Base-by-base conservation (phyloP, 2,329 filamentous ascomycete species). In the Fusarium armeniacum region DNA sequence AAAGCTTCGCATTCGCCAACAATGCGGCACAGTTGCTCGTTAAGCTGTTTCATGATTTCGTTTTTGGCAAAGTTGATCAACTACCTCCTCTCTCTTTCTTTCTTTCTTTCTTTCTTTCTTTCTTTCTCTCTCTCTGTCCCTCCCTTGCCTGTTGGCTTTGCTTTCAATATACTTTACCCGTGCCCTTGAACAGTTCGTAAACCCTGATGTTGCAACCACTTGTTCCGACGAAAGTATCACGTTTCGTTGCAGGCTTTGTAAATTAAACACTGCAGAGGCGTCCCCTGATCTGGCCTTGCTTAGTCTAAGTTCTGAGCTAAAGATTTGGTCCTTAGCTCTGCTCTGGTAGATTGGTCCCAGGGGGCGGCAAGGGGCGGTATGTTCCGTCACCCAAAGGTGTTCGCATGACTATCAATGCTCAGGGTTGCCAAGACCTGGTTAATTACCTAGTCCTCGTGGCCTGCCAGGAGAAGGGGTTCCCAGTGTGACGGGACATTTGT, bases 401-500 rank as follows among this genome's bases (percentile, higher is more conserved):
- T 38, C 32, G 28, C 43, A 36, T 62, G 30, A 36, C 35, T 43
- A 44, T 24, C 58, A 35, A 56, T 47, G 41, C 41, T 55, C 47
- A 33, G 22, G 32, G 20, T 30, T 41, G 61, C 56, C 61, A 62
- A 67, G 61, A 52, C 47, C 30, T 50, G 32, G 53, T 52, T 35
- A 20, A 38, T 26, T 28, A 28, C 33, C 32, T 51, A 35, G 24
- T n/a, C 49, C 49, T 51, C 49, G 49, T 51, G 49, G 49, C 24
- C 49, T 46, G 45, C 47, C 28, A 24, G 40, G 35, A 55, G 24
- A 60, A 47, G 28, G 38, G 32, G 13, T 58, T 65, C 47, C 50
- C 57, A 26, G 57, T 67, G 32, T 51, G 45, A 67, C 38, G 57
- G 62, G 51, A 52, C 62, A 62, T 44, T 57, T 49, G 45, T 49